Base-by-base conservation (phyloP, 306 rosid genomes). In the Acacia crassicarpa region DNA sequence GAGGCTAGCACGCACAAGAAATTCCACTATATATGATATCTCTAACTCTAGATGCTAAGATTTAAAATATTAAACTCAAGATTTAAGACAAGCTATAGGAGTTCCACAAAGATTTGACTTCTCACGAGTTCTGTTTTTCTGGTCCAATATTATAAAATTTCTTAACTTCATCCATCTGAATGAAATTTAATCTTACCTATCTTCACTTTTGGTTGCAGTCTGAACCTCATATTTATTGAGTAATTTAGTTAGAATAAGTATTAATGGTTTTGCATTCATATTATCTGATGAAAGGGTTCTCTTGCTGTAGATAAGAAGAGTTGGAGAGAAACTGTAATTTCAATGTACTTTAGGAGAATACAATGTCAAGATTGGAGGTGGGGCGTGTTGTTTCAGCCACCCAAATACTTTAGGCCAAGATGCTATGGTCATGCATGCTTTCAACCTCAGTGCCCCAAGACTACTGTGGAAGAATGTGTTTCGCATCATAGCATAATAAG, bases 341-440 rank as follows among this genome's bases (percentile, higher is more conserved):
- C 89, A 86, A 93, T 95, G 99, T 89, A 93, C 88, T 86, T 86
- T 33, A 91, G 91, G 85, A 90, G 89, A 88, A 84, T 95, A 84
- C 89, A 86, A 84, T 85, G 89, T 84, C 87, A 87, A 86, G 85
- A 88, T 86, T 90, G 84, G 87, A 87, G 90, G 81, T 91, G 96
- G 96, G 85, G 86, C 71, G 81, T 85, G 43, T 84, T 80, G 56
- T 84, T 89, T 83, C 91, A 84, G 74, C 91, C 92, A 32, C 87
- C 89, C 16, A 93, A 93, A 76, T 83, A 87, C 80, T 84, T 81
- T 84, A 85, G 91, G 78, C 88, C 87, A 43, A 83, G 73, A 86
- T 80, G 80, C 73, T 25, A 59, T 6, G 83, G 69, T 48, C 79
- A 81, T 35, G 83, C 84, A 72, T 87, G 78, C 77, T 76, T 82